Base-by-base conservation (phyloP, 2,329 filamentous ascomycete genomes). In the Teratosphaeria pseudoeucalypti region DNA sequence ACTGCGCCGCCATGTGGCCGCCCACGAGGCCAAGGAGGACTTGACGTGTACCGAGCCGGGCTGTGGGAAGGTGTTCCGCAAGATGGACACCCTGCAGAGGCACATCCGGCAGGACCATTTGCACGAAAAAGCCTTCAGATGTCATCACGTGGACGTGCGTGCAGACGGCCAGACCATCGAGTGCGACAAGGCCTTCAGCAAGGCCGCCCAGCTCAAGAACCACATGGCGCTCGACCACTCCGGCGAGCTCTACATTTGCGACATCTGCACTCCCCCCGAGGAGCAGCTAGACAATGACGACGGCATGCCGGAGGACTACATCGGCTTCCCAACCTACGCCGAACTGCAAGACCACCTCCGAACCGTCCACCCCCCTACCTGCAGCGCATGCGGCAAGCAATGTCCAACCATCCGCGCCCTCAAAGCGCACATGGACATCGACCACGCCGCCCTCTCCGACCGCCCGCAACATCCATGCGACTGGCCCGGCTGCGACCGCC, bases 61-160 rank as follows among this genome's bases (percentile, higher is more conserved):
- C 2, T 96, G 92, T 71, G 85, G 80, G 55, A 94, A 94, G 77
- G 85, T 84, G 23, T 97, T 96, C 73, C 84, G 92, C 62, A 96
- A 96, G 74, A 87, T 90, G 71, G 85, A 90, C 64, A 95, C 91
- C 0, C 80, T 96, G 16, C 85, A 92, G 71, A 86, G 88, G 57
- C 92, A 97, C 71, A 83, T 96, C 63, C 84, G 86, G 58, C 83
- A 84, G 10, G 86, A 85, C 12, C 92, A 97, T 72, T 76, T 92
- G 47, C 79, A 86, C 32, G 75, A 87, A 61, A 84, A 86, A 54
- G 85, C 89, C 0, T 95, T 85, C 68, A 79, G 80, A 5, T 97
- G 92, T 72, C 77, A 79, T 1, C 79, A 86, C 60, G 64, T 80
- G n/a, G 63, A 66, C 23, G 76, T 85, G 63, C 71, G 76, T 23